Evolutionary conservation across 306 rosid genomes (phyloP).

Genomic region (Cicer yamashitae): DNA sequence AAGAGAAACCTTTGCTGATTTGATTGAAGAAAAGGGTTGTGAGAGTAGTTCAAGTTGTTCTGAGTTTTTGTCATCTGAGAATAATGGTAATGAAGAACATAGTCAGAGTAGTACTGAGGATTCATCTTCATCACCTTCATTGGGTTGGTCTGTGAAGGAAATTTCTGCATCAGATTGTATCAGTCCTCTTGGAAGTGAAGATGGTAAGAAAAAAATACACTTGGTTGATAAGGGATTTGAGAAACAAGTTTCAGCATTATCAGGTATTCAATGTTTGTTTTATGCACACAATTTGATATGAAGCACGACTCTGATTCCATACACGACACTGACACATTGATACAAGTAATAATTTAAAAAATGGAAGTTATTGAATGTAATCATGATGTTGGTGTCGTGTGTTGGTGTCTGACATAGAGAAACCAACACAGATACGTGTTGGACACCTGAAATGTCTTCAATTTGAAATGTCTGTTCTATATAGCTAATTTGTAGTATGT

Average conservation of each 20-base stretch:
- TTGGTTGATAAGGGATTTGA: constrained; percentile 52
- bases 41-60: constrained; percentile 86
- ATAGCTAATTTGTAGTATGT: background rate
- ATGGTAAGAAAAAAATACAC: constrained; percentile 46
- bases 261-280: constrained; percentile 59
- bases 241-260: constrained; percentile 55
- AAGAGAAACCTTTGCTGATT: constrained; percentile 52
- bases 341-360: too few relatives aligned
- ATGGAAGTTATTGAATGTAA: too few relatives aligned
- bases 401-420: too few relatives aligned
- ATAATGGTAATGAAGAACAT: constrained; percentile 73
- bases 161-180: constrained; percentile 48
- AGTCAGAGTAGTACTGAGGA: constrained; percentile 81
- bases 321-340: too few relatives aligned
- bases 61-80: constrained; percentile 77
- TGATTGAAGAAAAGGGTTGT: constrained; percentile 67
- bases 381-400: too few relatives aligned
- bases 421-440: too few relatives aligned
- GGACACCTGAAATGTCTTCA: too few relatives aligned
- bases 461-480: too few relatives aligned
- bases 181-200: constrained; percentile 45
- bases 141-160: constrained; percentile 70
- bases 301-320: too few relatives aligned
- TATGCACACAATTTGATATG: background rate
- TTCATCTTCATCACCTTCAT: constrained; percentile 68